Evolutionary conservation across 257 asterid genomes (phyloP).

Genomic region (Knoxia roxburghii): DNA sequence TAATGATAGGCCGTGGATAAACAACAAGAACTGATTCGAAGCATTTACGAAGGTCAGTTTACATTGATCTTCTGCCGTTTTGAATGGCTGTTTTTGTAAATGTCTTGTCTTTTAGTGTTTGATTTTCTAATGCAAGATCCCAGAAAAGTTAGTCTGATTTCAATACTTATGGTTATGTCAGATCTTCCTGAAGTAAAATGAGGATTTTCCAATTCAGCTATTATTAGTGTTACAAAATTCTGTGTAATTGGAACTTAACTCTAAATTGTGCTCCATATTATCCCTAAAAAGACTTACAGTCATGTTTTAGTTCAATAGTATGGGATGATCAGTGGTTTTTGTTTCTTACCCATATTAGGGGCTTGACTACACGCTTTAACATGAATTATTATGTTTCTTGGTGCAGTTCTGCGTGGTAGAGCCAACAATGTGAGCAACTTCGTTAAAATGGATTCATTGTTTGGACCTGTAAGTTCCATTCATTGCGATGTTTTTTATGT

Average conservation of each 20-base stretch:
- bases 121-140: neutral
- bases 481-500: neutral
- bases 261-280: no score
- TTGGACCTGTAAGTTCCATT: conserved; percentile 52
- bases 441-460: conserved; percentile 67
- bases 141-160: neutral
- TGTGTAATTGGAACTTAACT: no score
- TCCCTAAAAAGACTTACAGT: no score
- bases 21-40: conserved; percentile 85
- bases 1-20: conserved; percentile 73
- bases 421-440: conserved; percentile 82
- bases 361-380: neutral
- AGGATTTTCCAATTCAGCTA: neutral
- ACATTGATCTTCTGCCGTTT: neutral
- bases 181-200: neutral
- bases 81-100: neutral
- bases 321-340: neutral
- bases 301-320: neutral
- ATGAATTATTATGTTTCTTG: conserved; percentile 3
- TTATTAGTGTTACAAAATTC: neutral
- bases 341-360: neutral
- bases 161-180: neutral
- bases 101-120: neutral
- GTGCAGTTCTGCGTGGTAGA: conserved; percentile 82
- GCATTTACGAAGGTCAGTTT: conserved; percentile 57